Evolutionary conservation across 352 stramenopile genomes (phyloP), one percentile per base, ranked within the genome.

Genomic region (Phytophthora pinifolia): DNA sequence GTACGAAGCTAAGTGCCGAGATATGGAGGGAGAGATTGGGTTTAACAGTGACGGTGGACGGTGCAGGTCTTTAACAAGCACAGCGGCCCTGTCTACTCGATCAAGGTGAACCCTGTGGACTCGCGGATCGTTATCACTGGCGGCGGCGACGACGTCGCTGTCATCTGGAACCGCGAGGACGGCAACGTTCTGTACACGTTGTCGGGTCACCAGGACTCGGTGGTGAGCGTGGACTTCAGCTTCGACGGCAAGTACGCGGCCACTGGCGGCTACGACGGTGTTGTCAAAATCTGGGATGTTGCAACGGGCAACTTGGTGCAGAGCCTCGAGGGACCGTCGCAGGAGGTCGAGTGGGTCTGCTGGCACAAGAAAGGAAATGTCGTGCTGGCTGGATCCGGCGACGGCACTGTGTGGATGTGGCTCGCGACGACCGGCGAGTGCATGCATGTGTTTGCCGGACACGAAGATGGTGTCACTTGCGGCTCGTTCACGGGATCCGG

Each of bases 391-490:
- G 89, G 89, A 18, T 96, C 88, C 13, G 85, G 84, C 15, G 89
- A 97, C 52, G 79, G 79, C 15, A 96, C 89, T 0, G 69, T 92
- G n/a, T 97, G 89, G 89, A 94, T 97, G 83, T 97, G 89, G 89
- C 74, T 98, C 22, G 84, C 94, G 17, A 92, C 88, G 10, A 96
- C 92, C n/a, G 94, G 95, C 43, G 85, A 97, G 54, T 99, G 96
- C 84, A 96, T 99, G 75, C 79, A 98, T 65, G 96, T 99, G 18
- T 98, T 99, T 80, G 94, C 96, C 12, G 96, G 96, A 39, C 96
- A 99, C 62, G 95, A 99, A 66, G 90, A 94, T 18, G 81, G 83
- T 15, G 92, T 99, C 14, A 98, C 90, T 4, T 97, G 91, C 49
- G 96, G 94, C 8, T 79, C 75, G 9, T 99, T 99, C 68, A 98